Conservation (phyloP, 192 early-diverging fungal genomes). For the Coemansia asiatica region DNA sequence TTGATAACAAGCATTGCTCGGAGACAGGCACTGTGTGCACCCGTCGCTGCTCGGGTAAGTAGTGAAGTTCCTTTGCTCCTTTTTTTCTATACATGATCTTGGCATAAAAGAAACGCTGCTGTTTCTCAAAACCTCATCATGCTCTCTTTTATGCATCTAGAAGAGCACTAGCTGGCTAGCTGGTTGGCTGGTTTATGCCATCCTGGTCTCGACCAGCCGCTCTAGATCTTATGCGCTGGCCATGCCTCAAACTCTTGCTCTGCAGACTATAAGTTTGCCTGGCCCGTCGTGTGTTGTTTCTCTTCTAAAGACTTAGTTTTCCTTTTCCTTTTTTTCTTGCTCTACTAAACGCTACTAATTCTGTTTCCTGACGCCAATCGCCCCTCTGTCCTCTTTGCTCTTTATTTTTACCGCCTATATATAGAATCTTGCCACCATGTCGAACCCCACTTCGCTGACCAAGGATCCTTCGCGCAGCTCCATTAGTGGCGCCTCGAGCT, state of each 20-base stretch:
- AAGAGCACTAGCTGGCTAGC: too few relatives aligned
- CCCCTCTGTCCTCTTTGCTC: not conserved
- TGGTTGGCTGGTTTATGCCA: not conserved
- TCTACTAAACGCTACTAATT: not conserved
- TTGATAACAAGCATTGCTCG: constrained; percentile 23
- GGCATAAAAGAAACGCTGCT: not conserved
- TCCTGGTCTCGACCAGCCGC: not conserved
- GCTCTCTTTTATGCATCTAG: too few relatives aligned
- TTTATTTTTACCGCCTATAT: not conserved
- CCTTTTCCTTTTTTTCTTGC: not conserved
- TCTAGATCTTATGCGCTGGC: not conserved
- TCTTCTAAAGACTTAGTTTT: not conserved
- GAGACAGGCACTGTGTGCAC: constrained; percentile 28
- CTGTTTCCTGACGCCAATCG: too few relatives aligned
- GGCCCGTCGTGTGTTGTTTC: not conserved
- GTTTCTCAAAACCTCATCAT: too few relatives aligned
- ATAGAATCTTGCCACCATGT: constrained; percentile 46
- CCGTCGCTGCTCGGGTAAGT: constrained; percentile 40
- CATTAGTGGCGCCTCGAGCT: constrained; percentile 57
- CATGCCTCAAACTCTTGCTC: not conserved
- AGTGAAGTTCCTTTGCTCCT: constrained; percentile 5
- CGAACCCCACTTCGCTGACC: constrained; percentile 12
- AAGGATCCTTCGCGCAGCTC: constrained; percentile 54
- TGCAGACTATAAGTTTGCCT: too few relatives aligned
- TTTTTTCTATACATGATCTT: not conserved